Evolutionary conservation across 495 filamentous ascomycete species (phyloP), one percentile per base, ranked within the genome.

Genomic region (Hyaloscypha finlandica): DNA sequence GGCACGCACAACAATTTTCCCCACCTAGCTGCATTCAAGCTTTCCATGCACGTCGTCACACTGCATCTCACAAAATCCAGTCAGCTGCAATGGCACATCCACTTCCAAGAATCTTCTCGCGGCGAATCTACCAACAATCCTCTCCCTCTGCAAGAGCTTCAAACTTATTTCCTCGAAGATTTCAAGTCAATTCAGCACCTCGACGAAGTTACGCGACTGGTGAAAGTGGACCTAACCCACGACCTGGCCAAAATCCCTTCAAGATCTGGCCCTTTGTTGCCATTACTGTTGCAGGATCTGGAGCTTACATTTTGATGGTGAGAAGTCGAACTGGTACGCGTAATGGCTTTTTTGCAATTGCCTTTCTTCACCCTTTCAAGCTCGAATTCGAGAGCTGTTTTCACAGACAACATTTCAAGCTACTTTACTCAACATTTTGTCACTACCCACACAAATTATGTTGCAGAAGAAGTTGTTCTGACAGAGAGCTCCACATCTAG

Each of bases 201-300:
- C 59, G 66, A 64, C 63, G 71, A 62, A 71, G 30, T 58, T 72
- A 72, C 45, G 73, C 73, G 14, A 67, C 71, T 20, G 71, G 71
- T 16, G 69, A 74, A 51, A 69, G 70, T 22, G 75, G 75, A 11
- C 75, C 74, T 5, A 75, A 73, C 35, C 75, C 75, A 4, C 68
- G 35, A 22, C 75, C 73, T 33, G 75, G 75, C 8, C 57, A 74
- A 45, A 73, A 57, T 33, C 79, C 85, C 30, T 84, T 91, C 72
- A 88, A 85, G 75, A 73, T 91, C 75, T 82, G 87, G 78, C 89
- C 89, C 5, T 85, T 92, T 72, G 61, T 90, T 63, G 74, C 80
- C 66, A 85, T 92, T 70, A 80, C 88, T 66, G 78, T 77, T 65
- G 72, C 81, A 45, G 86, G 89, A 53, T 84, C 85, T 20, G 85